Evolutionary conservation across 2,329 filamentous ascomycete genomes (phyloP), one percentile per base, ranked within the genome.

Genomic region (Penicillium sp.): DNA sequence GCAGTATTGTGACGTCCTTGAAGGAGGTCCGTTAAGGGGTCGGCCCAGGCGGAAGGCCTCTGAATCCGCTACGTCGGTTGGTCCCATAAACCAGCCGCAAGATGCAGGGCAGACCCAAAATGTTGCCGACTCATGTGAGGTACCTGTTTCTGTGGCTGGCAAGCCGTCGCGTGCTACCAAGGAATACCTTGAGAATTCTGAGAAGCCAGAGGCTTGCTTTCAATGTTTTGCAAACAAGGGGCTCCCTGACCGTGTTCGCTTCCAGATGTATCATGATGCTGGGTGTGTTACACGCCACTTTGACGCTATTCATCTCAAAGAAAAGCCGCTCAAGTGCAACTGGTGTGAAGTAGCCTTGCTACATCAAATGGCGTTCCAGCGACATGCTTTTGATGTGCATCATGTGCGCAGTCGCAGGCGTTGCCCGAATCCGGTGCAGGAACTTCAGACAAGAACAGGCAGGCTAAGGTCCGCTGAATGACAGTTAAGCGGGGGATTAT

Each of bases 351-450:
- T 56, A 42, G 33, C 42, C 29, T 53, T 61, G 31, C 29, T 62
- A 41, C 52, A 62, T 58, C 21, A 46, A 39, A 60, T 62, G 50
- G 55, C 51, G 21, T 62, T 62, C 48, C 45, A 56, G 52, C 57
- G 57, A 42, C 46, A 62, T 56, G 52, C 59, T 26, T 45, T 45
- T 49, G 44, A 62, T 50, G 41, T 56, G 24, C 46, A 62, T 52
- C 46, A 28, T 45, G 53, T 62, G 42, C 50, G 51, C 2, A 62
- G 59, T 56, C 54, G 54, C 49, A n/a, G 34, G 45, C 47, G 38
- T 13, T 23, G 23, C 24, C 38, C 38, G 18, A 24, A 42, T 42
- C 53, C 49, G 21, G 33, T 36, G 23, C n/a, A 49, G 42, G 42
- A 36, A 45, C 46, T 46, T 49, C 13, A 52, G 31, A 39, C 31